Base-by-base conservation (phyloP, 2,329 filamentous ascomycete species). In the Catunica adiposa region DNA sequence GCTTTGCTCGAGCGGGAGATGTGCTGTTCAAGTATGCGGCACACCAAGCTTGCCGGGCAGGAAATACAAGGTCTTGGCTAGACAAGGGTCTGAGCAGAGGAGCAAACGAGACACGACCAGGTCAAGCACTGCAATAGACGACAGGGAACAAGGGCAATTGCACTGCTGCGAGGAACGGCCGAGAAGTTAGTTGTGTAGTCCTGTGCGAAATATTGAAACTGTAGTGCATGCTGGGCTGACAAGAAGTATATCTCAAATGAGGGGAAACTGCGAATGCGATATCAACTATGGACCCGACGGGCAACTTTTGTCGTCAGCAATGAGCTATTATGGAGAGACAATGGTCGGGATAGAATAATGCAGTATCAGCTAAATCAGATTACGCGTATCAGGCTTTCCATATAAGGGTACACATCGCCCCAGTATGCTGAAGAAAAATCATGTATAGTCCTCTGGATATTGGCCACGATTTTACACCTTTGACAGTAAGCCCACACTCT, bases 11-110 rank as follows among this genome's bases (percentile, higher is more conserved):
- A 47, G 53, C 44, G 53, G 53, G 53, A 54, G 26, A 48, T 25
- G 22, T 46, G 25, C 25, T 47, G 11, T 54, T 54, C 53, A 54
- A 54, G 53, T 54, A 54, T 40, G 25, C 46, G 40, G 40, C 40
- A 34, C 23, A n/a, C 17, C 52, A 54, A 46, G 29, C 50, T 52
- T 25, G 44, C 44, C 23, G 15, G 44, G 22, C 44, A 48, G 22
- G 23, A 48, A 48, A 6, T 48, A n/a, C 44, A 48, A 48, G 44
- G 44, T 26, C 44, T 25, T 48, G 1, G 9, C 44, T 48, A 25
- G n/a, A 20, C 34, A 53, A 53, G 51, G 37, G 29, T 25, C 51
- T n/a, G 26, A 52, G 50, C 22, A 50, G 46, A 50, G 22, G 22
- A 50, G 47, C 47, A 42, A 42, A 42, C 38, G n/a, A 50, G 47